Evolutionary conservation across 805 yeast species (phyloP).

Genomic region (Candida boidinii): DNA sequence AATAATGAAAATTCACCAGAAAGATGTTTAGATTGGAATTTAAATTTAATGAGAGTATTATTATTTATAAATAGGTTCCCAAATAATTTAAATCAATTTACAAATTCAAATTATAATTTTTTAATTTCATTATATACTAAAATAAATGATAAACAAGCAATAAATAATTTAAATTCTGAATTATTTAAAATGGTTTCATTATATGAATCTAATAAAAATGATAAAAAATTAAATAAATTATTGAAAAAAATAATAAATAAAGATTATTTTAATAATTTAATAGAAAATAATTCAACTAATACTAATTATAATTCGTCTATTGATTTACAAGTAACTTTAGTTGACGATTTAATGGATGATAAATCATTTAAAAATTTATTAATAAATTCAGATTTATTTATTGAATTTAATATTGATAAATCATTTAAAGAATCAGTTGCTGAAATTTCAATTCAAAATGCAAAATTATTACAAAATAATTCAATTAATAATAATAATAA

Average conservation of each 20-base stretch:
- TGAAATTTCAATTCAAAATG: conserved; percentile 38
- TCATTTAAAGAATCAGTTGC: conserved; percentile 39
- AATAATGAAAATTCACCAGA: conserved; percentile 20
- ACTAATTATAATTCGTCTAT: conserved; percentile 2
- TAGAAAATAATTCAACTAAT: background rate
- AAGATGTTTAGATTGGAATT: conserved; percentile 41
- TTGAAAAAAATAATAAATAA: conserved; percentile 8
- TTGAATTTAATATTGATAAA: conserved; percentile 37
- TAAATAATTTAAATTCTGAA: conserved; percentile 13
- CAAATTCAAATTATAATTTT: too few species aligned
- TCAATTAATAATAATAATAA: conserved; percentile 6
- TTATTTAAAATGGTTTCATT: conserved; percentile 12
- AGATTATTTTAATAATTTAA: conserved; percentile 3
- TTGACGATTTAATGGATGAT: conserved; percentile 6
- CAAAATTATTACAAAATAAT: conserved; percentile 23
- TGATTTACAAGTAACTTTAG: conserved; percentile 8
- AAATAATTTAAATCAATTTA: conserved; percentile 3
- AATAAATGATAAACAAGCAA: conserved; percentile 9
- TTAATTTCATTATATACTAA: conserved; percentile 9
- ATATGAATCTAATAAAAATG: conserved; percentile 5
- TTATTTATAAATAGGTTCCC: conserved; percentile 25
- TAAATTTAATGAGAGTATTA: conserved; percentile 40
- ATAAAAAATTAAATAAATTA: conserved; percentile 8
- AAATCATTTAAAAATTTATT: conserved; percentile 27
- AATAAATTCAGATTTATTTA: conserved; percentile 34